These are phyloP conservation scores for Houttuynia cordata DNA, from an alignment of 164 flowering plant species.

Conservation along the genomic window DNA sequence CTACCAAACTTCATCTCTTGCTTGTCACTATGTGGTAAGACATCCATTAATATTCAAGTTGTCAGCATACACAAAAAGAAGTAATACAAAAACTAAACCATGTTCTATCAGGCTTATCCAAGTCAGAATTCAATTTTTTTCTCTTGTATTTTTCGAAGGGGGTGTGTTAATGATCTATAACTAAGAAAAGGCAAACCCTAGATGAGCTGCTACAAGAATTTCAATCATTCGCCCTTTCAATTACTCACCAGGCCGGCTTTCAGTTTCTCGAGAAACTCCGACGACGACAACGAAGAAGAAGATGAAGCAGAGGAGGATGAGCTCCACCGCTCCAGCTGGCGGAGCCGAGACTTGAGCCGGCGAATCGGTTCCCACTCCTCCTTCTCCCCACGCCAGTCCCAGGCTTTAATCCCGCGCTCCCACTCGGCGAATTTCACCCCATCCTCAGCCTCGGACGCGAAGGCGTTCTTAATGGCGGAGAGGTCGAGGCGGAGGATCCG, in stretches of 20 bases:
- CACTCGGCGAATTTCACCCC: constrained; percentile 20
- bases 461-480: constrained; percentile 51
- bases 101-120: too few species aligned
- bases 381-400: constrained; percentile 21
- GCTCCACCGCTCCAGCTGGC: constrained; percentile 59
- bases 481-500: constrained; percentile 36
- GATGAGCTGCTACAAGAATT: too few species aligned
- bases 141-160: too few species aligned
- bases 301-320: constrained; percentile 24
- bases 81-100: too few species aligned
- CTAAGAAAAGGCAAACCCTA: too few species aligned
- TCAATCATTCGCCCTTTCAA: not conserved
- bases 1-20: too few species aligned
- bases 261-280: constrained; percentile 71
- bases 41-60: too few species aligned
- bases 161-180: too few species aligned
- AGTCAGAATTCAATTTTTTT: too few species aligned
- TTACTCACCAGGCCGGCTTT: constrained; percentile 74
- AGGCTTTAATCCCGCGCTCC: constrained; percentile 14
- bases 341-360: constrained; percentile 48
- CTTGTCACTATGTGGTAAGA: too few species aligned
- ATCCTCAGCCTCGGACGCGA: constrained; percentile 45
- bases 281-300: constrained; percentile 56
- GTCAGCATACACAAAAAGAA: too few species aligned
- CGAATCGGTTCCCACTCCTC: constrained; percentile 60